Evolutionary conservation across 1,284 basidiomycete genomes (phyloP), one percentile per base, ranked within the genome.

Genomic region (Limonomyces culmigenus): DNA sequence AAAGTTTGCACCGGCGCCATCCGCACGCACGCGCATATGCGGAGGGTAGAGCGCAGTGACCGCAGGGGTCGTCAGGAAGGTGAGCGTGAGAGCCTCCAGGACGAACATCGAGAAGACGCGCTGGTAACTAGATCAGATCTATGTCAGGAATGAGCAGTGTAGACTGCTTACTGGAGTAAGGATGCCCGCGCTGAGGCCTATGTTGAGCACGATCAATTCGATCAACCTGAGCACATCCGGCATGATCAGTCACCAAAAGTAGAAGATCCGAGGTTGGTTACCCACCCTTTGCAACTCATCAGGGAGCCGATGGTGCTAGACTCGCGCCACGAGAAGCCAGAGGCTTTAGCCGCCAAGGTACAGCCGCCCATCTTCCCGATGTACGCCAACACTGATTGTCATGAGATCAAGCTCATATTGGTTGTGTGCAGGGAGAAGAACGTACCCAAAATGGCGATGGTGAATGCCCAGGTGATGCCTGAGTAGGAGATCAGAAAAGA

Each of bases 81-180:
- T 95, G 34, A 93, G 64, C 18, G 83, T 54, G 34, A 96, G 56
- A 0, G 91, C 87, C 54, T 87, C 85, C 21, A 95, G 59, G 17
- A 93, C 88, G 46, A 96, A 92, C 86, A 96, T 95, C 11, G 77
- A 78, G 49, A 83, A 83, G 6, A 81, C 74, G 19, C 62, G 58
- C 58, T 66, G 47, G 3, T 45, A 43, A 27, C 17, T 32, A 11
- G 21, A 18, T 39, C 19, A 19, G 19, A 27, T 5, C 20, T 27
- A 41, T 8, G 18, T 33, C 19, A 18, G 13, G 32, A 19, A 35
- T n/a, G 19, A 35, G 3, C 3, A 17, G 11, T 5, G n/a, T 12
- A 8, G 21, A 23, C 5, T 14, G 45, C 52, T 17, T 46, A 64
- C 64, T 39, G 53, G 65, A 23, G 83, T 74, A 36, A 98, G 65